A percentile compares a stretch with the other conserved stretches of the same genome.
These are phyloP conservation scores for Penicillium sp. DNA, from an alignment of 2,329 filamentous ascomycete genomes.

Conservation along the genomic window DNA sequence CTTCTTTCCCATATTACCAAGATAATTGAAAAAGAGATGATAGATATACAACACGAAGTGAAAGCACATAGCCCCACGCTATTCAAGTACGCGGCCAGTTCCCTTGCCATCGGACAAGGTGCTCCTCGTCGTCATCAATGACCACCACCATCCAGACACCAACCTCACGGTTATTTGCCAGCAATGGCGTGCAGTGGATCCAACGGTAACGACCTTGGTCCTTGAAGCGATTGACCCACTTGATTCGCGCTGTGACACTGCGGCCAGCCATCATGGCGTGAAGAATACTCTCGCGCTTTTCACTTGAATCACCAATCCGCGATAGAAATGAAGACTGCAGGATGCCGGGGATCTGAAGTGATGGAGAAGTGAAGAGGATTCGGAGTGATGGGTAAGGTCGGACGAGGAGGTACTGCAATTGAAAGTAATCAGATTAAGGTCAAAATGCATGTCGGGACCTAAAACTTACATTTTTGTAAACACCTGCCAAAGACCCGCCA, in stretches of 20 bases:
- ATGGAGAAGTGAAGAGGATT: slow-evolving; percentile 69
- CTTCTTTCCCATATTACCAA: not conserved
- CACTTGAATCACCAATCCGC: slow-evolving; percentile 49
- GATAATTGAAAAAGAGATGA: too few species aligned
- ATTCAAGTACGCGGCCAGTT: slow-evolving; percentile 10
- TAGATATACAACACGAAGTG: not conserved
- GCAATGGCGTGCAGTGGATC: slow-evolving; percentile 75
- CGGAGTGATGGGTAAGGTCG: slow-evolving; percentile 65
- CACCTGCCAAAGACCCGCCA: slow-evolving; percentile 39
- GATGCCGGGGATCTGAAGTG: slow-evolving; percentile 67
- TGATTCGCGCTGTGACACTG: slow-evolving; percentile 72
- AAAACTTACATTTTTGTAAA: slow-evolving; percentile 58
- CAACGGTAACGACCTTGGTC: slow-evolving; percentile 67
- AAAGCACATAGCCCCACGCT: not conserved
- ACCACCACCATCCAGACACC: slow-evolving; percentile 80
- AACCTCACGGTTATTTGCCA: slow-evolving; percentile 66
- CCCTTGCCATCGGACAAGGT: slow-evolving; percentile 15
- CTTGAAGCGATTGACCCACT: slow-evolving; percentile 62
- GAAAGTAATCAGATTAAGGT: not conserved
- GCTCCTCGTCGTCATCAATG: slow-evolving; percentile 62
- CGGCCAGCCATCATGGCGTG: slow-evolving; percentile 66
- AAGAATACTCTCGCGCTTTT: slow-evolving; percentile 55
- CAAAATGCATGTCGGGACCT: not conserved
- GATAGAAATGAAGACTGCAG: slow-evolving; percentile 58
- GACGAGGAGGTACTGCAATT: slow-evolving; percentile 45